Percentiles rank a stretch among this genome's conserved stretches.
Evolutionary conservation across 1,284 basidiomycete species (phyloP).

Genomic region (Ceratobasidium papillatum): DNA sequence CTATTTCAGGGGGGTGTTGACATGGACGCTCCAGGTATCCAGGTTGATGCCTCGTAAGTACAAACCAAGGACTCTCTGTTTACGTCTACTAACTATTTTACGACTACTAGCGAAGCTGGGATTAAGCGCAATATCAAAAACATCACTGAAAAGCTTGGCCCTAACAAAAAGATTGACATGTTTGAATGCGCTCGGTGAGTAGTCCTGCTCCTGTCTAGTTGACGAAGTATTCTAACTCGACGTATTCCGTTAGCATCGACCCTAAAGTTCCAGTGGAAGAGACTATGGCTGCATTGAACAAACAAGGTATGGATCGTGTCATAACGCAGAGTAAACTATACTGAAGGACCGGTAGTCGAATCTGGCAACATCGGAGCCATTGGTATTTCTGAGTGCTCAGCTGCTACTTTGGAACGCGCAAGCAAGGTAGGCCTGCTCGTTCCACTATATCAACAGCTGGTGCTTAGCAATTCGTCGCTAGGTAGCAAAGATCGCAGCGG

Average conservation of each 20-base stretch:
- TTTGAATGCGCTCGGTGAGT: conserved; percentile 42
- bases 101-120: not conserved
- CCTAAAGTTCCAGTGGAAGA: conserved; percentile 41
- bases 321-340: no score
- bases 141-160: conserved; percentile 38
- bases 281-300: conserved; percentile 38
- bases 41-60: conserved; percentile 20
- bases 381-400: conserved; percentile 42
- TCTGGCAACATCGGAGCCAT: conserved; percentile 46
- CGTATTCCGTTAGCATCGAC: conserved; percentile 22
- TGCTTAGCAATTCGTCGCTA: conserved; percentile 42
- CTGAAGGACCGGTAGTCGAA: conserved; percentile 14
- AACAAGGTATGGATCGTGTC: not conserved
- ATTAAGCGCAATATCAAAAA: conserved; percentile 40
- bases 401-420: conserved; percentile 42
- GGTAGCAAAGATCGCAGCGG: conserved; percentile 60
- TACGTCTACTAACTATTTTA: not conserved
- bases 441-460: not conserved
- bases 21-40: not conserved
- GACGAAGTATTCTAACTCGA: not conserved
- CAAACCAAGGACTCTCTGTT: not conserved
- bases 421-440: conserved; percentile 32
- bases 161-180: conserved; percentile 42
- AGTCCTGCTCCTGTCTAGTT: not conserved
- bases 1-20: not conserved